Evolutionary conservation across 345 rosid genomes (phyloP).

Genomic region (Hibiscus tridactylites): DNA sequence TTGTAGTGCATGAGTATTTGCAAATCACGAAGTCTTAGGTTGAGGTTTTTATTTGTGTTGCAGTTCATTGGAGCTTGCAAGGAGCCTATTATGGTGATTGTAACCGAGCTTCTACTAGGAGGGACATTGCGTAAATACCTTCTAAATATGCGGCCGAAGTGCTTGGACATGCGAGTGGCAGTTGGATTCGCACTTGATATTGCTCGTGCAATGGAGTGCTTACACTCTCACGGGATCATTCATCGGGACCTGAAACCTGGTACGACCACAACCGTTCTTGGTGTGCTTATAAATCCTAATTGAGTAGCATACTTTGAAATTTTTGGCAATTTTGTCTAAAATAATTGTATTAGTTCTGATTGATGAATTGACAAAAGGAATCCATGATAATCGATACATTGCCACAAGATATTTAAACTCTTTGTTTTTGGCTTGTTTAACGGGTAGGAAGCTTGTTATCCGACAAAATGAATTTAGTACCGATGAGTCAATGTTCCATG

Average conservation of each 20-base stretch:
- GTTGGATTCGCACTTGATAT: constrained; percentile 87
- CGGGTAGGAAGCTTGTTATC: background rate
- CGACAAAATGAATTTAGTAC: background rate
- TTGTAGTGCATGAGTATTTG: background rate
- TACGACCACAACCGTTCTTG: constrained; percentile 17
- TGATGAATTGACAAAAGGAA: too few species aligned
- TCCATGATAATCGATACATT: too few species aligned
- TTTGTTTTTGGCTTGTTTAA: too few species aligned
- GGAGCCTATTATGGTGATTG: constrained; percentile 93
- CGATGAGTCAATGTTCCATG: background rate
- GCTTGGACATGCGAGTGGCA: constrained; percentile 63
- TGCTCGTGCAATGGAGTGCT: constrained; percentile 98
- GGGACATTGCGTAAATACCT: constrained; percentile 86
- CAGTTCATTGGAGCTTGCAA: constrained; percentile 98
- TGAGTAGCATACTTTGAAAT: background rate
- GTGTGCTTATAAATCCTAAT: background rate
- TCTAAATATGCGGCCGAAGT: constrained; percentile 53
- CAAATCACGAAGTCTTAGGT: background rate
- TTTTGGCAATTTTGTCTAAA: too few species aligned
- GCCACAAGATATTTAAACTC: too few species aligned
- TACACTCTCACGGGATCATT: constrained; percentile 92
- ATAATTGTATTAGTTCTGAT: too few species aligned
- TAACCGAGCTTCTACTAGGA: constrained; percentile 80
- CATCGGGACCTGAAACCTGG: constrained; percentile 99
- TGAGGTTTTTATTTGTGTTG: background rate